Conservation (phyloP, 352 stramenopile genomes). For the Phytophthora sojae region DNA sequence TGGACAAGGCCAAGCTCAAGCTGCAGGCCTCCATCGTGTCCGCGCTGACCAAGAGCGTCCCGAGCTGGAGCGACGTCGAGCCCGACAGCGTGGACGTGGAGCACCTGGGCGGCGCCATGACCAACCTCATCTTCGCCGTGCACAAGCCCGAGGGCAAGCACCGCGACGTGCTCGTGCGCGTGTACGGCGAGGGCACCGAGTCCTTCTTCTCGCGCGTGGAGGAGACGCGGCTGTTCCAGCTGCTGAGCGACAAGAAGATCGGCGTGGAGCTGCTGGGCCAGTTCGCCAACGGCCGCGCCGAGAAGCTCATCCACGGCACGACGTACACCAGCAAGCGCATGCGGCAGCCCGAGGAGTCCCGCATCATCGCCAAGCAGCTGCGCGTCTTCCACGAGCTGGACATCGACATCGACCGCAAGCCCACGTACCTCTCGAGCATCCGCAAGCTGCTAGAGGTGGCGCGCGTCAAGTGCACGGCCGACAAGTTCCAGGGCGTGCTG, state of each 20-base stretch:
- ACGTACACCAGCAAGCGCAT: conserved; percentile 82
- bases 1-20: conserved; percentile 76
- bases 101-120: conserved; percentile 83
- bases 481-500: conserved; percentile 52
- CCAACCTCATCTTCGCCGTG: conserved; percentile 87
- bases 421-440: conserved; percentile 66
- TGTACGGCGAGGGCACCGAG: conserved; percentile 86
- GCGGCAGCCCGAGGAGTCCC: conserved; percentile 54
- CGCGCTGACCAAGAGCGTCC: conserved; percentile 62
- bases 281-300: conserved; percentile 78
- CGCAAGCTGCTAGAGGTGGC: conserved; percentile 67
- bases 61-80: conserved; percentile 62
- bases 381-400: conserved; percentile 74
- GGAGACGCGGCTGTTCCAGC: conserved; percentile 80
- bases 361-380: conserved; percentile 71
- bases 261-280: conserved; percentile 79
- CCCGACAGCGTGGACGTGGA: conserved; percentile 69
- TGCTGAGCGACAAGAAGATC: conserved; percentile 76
- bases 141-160: conserved; percentile 74
- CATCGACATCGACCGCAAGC: conserved; percentile 67
- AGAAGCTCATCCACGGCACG: conserved; percentile 79
- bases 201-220: conserved; percentile 82
- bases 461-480: conserved; percentile 57
- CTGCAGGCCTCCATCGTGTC: conserved; percentile 74
- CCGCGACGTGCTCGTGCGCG: conserved; percentile 73